A percentile compares a stretch with the other conserved stretches of the same genome.
Conservation (phyloP, 2,329 filamentous ascomycete genomes). For the Annulohypoxylon truncatum region DNA sequence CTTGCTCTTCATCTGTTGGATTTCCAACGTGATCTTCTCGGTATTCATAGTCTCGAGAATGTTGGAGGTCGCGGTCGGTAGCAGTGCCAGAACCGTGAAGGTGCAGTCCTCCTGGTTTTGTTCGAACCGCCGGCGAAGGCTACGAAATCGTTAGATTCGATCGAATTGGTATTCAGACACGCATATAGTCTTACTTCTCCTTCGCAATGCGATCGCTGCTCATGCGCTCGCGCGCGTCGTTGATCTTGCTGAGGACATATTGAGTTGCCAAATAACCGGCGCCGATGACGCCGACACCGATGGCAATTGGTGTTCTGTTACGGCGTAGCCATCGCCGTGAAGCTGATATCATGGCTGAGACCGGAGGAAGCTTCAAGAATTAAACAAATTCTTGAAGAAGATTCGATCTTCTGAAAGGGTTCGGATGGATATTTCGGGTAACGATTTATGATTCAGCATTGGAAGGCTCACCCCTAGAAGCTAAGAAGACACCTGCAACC, state of each 20-base stretch:
- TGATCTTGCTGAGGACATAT: slow-evolving; percentile 91
- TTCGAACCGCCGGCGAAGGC: slow-evolving; percentile 93
- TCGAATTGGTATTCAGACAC: background rate
- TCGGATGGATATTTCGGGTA: slow-evolving; percentile 8
- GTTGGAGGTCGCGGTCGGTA: slow-evolving; percentile 91
- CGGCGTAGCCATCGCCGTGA: slow-evolving; percentile 91
- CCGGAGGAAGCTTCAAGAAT: slow-evolving; percentile 24
- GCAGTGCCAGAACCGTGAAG: slow-evolving; percentile 93
- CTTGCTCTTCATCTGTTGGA: slow-evolving; percentile 90
- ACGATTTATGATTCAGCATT: slow-evolving; percentile 34
- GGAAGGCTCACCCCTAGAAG: slow-evolving; percentile 11
- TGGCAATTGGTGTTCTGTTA: slow-evolving; percentile 88
- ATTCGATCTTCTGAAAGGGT: slow-evolving; percentile 1
- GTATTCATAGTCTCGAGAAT: slow-evolving; percentile 89
- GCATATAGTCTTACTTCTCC: slow-evolving; percentile 79
- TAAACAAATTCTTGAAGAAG: slow-evolving; percentile 14
- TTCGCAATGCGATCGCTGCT: slow-evolving; percentile 94
- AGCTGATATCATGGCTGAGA: slow-evolving; percentile 69
- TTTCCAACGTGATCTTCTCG: slow-evolving; percentile 90
- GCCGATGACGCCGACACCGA: slow-evolving; percentile 88
- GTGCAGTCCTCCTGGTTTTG: slow-evolving; percentile 99
- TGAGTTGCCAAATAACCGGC: slow-evolving; percentile 92
- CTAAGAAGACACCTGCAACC: slow-evolving; percentile 21
- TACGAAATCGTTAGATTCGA: slow-evolving; percentile 53
- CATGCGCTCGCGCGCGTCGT: slow-evolving; percentile 95